These are phyloP conservation scores for Ustanciosporium gigantosporum DNA, from an alignment of 1,284 basidiomycete genomes.

Conservation along the genomic window DNA sequence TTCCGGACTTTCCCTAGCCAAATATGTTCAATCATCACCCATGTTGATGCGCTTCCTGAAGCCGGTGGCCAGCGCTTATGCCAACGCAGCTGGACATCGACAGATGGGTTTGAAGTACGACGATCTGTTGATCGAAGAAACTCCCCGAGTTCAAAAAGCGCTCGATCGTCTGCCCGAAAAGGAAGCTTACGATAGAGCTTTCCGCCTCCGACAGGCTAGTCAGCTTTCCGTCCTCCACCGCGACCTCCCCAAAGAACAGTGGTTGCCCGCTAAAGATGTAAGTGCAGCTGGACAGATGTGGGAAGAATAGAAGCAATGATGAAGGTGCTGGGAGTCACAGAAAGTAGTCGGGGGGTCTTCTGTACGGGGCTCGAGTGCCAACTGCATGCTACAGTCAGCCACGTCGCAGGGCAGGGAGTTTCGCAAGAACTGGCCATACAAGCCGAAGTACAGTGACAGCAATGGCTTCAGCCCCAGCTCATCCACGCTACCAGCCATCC, in stretches of 20 bases:
- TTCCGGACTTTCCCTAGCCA: slow-evolving; percentile 71
- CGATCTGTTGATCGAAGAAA: slow-evolving; percentile 90
- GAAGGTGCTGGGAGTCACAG: no score
- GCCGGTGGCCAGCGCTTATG: slow-evolving; percentile 84
- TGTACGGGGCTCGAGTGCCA: no score
- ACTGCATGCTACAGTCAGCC: no score
- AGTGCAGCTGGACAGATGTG: slow-evolving; percentile 4
- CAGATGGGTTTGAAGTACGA: slow-evolving; percentile 90
- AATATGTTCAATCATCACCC: slow-evolving; percentile 73
- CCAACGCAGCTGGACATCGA: slow-evolving; percentile 79
- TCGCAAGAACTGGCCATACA: no score
- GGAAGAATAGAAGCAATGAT: no score
- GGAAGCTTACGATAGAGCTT: slow-evolving; percentile 87
- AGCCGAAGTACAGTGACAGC: no score
- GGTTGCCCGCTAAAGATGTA: slow-evolving; percentile 79
- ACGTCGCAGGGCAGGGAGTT: no score
- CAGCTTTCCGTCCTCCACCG: slow-evolving; percentile 81
- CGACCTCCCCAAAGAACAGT: slow-evolving; percentile 81
- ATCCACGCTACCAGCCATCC: no score
- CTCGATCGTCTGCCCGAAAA: slow-evolving; percentile 76
- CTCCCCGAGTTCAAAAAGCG: slow-evolving; percentile 75
- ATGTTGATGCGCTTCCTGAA: slow-evolving; percentile 72
- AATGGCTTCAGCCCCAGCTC: no score
- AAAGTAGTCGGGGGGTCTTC: no score
- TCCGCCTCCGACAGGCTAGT: slow-evolving; percentile 82